A percentile compares a stretch with the other conserved stretches of the same genome.
Evolutionary conservation across 108 stramenopile genomes (phyloP).

Genomic region (Mayamaea pseudoterrestris): DNA sequence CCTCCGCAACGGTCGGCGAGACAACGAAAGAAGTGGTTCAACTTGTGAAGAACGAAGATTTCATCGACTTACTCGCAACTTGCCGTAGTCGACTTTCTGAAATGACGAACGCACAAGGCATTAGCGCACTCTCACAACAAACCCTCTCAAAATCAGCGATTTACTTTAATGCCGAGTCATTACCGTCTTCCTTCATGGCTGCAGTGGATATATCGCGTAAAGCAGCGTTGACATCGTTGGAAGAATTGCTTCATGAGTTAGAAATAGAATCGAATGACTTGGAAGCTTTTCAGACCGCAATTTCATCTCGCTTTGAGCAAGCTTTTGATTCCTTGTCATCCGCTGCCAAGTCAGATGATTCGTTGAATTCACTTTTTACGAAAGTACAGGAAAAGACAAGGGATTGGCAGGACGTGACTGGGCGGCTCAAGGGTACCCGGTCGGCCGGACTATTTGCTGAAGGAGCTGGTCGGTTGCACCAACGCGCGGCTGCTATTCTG

Average conservation of each 20-base stretch:
- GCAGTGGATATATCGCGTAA: conserved; percentile 41
- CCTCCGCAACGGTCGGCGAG: conserved; percentile 19
- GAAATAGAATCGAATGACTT: conserved; percentile 15
- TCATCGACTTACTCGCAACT: conserved; percentile 51
- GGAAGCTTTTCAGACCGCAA: conserved; percentile 24
- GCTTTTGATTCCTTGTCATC: conserved; percentile 55
- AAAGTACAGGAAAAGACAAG: conserved; percentile 62
- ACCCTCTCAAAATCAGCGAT: conserved; percentile 54
- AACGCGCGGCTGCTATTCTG: conserved; percentile 50
- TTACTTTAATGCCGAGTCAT: conserved; percentile 14
- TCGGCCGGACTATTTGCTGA: conserved; percentile 71
- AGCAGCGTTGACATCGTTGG: conserved; percentile 43
- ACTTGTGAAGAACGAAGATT: conserved; percentile 76
- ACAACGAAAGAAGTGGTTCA: conserved; percentile 48
- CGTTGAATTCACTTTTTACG: conserved; percentile 42
- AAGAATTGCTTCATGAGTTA: conserved; percentile 25
- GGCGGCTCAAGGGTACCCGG: conserved; percentile 57
- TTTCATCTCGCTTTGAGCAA: conserved; percentile 49
- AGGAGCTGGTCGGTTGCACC: conserved; percentile 61
- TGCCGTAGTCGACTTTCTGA: conserved; percentile 50
- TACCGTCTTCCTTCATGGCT: conserved; percentile 7
- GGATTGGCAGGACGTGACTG: conserved; percentile 75
- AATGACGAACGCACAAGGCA: conserved; percentile 39
- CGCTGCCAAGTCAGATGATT: conserved; percentile 63
- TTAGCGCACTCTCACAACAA: conserved; percentile 40